Base-by-base conservation (phyloP, 306 rosid species). In the Cercis canadensis region DNA sequence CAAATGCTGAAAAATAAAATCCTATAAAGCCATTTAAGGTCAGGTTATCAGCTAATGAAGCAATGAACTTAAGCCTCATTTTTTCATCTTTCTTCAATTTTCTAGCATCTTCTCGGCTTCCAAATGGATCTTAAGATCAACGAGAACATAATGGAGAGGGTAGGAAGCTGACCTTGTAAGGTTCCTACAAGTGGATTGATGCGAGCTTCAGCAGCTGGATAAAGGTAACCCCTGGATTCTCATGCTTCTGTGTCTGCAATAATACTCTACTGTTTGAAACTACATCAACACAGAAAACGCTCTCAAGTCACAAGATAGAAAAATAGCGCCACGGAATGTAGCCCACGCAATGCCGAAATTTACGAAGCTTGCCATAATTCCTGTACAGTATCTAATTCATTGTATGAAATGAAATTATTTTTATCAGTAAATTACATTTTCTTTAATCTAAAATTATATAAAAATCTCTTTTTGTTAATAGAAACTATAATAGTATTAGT, bases 41-140 rank as follows among this genome's bases (percentile, higher is more conserved):
- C 55, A 43, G 24, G 79, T 56, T 8, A 60, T 19, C 47, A 67
- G 55, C 34, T 17, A 70, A 32, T 29, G 43, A 59, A 68, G 55
- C 54, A 61, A 73, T 21, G 64, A 75, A 46, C 51, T 44, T 40
- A 51, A 72, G 33, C 44, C 57, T 78, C 55, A 57, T 15, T 32
- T 29, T 34, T 10, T 52, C n/a, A 73, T 63, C 68, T 69, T 59
- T 19, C 17, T 11, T 36, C 17, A 69, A 55, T 47, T 16, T 47
- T 57, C 66, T 62, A 32, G 61, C 69, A 75, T 62, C 67, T 67
- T 81, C 36, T 70, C 57, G 2, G 62, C 11, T 33, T 61, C 75
- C 84, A 68, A 73, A 70, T 2, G 60, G 55, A 34, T 75, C 65
- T 19, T 45, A 60, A 12, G 64, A 55, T 62, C 64, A 78, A 60